Evolutionary conservation across 108 stramenopile genomes (phyloP).

Genomic region (Phaeodactylum tricornutum): DNA sequence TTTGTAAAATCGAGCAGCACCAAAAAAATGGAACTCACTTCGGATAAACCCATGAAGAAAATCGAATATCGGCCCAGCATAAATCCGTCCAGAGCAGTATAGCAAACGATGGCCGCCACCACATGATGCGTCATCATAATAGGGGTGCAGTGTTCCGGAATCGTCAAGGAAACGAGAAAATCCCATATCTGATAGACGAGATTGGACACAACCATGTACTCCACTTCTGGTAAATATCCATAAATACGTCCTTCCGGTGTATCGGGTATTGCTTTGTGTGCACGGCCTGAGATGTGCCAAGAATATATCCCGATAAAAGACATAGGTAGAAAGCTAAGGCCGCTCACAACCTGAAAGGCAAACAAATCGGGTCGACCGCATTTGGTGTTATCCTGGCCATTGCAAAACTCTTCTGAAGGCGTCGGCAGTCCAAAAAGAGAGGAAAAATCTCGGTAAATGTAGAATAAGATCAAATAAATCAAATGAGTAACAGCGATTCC

Average conservation of each 20-base stretch:
- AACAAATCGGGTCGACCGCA: conserved; percentile 22
- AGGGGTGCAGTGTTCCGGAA: conserved; percentile 24
- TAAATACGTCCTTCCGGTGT: conserved; percentile 26
- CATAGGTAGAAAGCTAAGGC: conserved; percentile 1
- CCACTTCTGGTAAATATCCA: conserved; percentile 14
- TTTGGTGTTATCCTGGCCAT: background rate
- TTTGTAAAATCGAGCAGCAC: conserved; percentile 33
- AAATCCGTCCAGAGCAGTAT: conserved; percentile 27
- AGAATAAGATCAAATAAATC: background rate
- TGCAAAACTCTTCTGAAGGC: conserved; percentile 16
- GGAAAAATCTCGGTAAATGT: background rate
- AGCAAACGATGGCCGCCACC: conserved; percentile 26
- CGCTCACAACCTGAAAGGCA: conserved; percentile 21
- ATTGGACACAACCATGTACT: conserved; percentile 10
- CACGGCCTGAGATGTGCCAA: background rate
- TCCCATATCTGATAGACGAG: conserved; percentile 46
- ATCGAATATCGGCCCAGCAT: conserved; percentile 31
- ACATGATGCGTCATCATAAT: conserved; percentile 44
- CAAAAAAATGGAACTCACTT: conserved; percentile 38
- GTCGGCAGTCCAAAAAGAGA: background rate
- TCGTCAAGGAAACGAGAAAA: conserved; percentile 31
- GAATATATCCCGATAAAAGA: background rate
- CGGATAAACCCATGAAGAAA: conserved; percentile 45
- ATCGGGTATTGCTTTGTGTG: background rate
- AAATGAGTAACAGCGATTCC: too few relatives aligned